phyloP scores from a whole-genome alignment of 192 early-diverging fungal species.

The Anaeromyces robustus region DNA sequence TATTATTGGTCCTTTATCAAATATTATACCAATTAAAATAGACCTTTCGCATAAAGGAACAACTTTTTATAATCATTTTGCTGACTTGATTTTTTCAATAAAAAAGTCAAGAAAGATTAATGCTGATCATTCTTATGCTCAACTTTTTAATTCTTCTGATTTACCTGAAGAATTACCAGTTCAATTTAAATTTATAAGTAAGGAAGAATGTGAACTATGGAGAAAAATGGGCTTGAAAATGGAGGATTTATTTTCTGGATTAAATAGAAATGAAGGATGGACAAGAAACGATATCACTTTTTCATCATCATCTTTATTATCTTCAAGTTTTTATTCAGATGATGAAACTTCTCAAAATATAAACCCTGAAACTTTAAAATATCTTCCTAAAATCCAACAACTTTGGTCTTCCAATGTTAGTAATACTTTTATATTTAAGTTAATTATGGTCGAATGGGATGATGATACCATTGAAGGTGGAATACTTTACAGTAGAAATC shows the following conservation, averaged over 20 bases:
- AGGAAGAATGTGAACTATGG: neutral
- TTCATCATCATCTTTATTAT: neutral
- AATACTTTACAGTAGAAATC: neutral
- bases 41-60: neutral
- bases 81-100: neutral
- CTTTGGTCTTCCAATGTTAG: neutral
- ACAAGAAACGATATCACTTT: neutral
- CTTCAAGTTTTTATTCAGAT: neutral
- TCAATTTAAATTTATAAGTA: neutral
- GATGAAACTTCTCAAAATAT: neutral
- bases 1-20: neutral
- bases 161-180: neutral
- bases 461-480: neutral
- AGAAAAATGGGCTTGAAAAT: neutral
- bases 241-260: neutral
- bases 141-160: neutral
- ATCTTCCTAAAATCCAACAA: neutral
- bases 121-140: neutral
- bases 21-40: neutral
- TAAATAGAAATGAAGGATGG: neutral
- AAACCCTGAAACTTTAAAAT: neutral
- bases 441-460: neutral
- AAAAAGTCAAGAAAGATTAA: neutral
- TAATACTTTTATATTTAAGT: neutral
- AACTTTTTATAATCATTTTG: neutral